Evolutionary conservation across 1,284 basidiomycete species (phyloP).

Genomic region (Cutaneotrichosporon daszewskae): DNA sequence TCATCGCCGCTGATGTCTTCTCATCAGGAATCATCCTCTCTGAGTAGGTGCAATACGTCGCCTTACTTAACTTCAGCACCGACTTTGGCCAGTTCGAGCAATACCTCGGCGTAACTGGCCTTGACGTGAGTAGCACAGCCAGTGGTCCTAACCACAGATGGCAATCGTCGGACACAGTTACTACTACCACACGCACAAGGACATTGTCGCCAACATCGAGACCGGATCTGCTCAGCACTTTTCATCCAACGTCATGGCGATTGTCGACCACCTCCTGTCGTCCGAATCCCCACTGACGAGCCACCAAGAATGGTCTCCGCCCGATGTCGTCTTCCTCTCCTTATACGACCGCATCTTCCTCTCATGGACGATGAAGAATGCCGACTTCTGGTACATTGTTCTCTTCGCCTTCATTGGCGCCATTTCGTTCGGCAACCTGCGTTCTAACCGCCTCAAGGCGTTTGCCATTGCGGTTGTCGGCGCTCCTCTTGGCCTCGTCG

Average conservation of each 20-base stretch:
- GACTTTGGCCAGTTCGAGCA: conserved; percentile 91
- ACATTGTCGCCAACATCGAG: conserved; percentile 31
- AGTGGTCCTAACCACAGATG: conserved; percentile 58
- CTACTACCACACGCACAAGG: conserved; percentile 74
- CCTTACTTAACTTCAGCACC: too few species aligned
- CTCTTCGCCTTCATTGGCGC: conserved; percentile 50
- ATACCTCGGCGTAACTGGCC: conserved; percentile 78
- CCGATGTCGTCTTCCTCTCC: conserved; percentile 63
- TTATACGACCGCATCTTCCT: conserved; percentile 64
- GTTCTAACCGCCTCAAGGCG: conserved; percentile 37
- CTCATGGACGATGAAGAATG: conserved; percentile 63
- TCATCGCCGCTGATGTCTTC: conserved; percentile 91
- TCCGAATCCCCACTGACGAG: conserved; percentile 35
- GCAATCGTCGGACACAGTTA: conserved; percentile 85
- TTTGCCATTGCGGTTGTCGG: conserved; percentile 55
- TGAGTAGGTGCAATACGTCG: too few species aligned
- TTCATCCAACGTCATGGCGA: conserved; percentile 80
- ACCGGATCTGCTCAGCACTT: conserved; percentile 63
- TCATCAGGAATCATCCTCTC: conserved; percentile 84
- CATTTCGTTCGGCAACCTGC: conserved; percentile 32
- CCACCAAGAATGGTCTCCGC: conserved; percentile 33
- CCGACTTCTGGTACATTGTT: conserved; percentile 63
- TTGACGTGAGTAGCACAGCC: conserved; percentile 61
- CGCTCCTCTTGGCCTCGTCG: conserved; percentile 46
- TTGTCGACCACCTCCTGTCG: conserved; percentile 69